Evolutionary conservation across 2,329 filamentous ascomycete species (phyloP), one percentile per base, ranked within the genome.

Genomic region (Colletotrichum echinochloae): DNA sequence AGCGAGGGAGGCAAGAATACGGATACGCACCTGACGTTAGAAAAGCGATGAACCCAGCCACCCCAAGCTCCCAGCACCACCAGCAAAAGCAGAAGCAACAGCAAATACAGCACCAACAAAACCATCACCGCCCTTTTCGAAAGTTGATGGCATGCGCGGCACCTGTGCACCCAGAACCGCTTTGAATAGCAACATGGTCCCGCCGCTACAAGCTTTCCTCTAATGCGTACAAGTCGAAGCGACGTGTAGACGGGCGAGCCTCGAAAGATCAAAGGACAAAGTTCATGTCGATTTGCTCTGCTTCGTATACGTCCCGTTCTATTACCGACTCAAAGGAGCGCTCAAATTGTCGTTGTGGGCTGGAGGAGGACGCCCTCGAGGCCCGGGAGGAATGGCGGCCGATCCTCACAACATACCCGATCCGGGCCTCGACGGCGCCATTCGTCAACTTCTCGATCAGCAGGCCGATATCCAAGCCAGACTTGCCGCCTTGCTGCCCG

Each of bases 391-490:
- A 71, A 74, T 74, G 73, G 73, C 73, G 56, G 69, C 73, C 65
- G 71, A 74, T 55, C 57, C 66, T 70, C 66, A 66, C 51, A 60
- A 66, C 63, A 56, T 63, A 48, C 52, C 81, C 74, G 81, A 83
- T 72, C 77, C 81, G 65, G 77, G 79, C 66, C 76, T 85, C 74
- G 83, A 85, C 71, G 80, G 81, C 71, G 77, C 81, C 74, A 84
- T 85, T 74, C 80, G 79, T 74, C 78, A 79, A 65, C 80, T 87
- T 71, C 83, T 86, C 70, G 83, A 85, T 72, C 86, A 88, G 76
- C 85, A 87, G 75, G 84, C 84, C 75, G 84, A 86, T 72, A 85
- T 87, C 74, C 84, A 87, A 74, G 82, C 85, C 72, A 84, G 83
- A 76, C 81, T 88, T 63, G 82, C 83, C 66, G 80, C 81, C 70